Evolutionary conservation across 192 early-diverging fungal genomes (phyloP), one percentile per base, ranked within the genome.

Genomic region (Gonapodya sp.): DNA sequence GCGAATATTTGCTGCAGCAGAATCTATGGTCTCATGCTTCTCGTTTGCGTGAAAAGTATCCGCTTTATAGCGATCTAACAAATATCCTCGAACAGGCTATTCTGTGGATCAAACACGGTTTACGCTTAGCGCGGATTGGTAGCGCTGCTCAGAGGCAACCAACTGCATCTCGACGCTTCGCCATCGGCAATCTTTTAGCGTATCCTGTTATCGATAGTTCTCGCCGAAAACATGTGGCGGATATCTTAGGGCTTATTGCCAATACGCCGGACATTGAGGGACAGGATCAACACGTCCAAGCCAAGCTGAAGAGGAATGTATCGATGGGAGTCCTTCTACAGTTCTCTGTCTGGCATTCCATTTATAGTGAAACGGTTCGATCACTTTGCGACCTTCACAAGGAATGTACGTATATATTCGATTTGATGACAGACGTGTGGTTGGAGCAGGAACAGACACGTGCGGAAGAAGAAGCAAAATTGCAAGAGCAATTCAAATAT

Each of bases 101-200:
- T 0, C 89, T 92, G 81, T 91, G 94, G 80, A 82, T 96, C 81
- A 92, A 94, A 83, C 92, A 89, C 81, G 94, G 94, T 36, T 46
- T 95, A n/a, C 82, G 91, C 18, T 73, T 93, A 64, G 80, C 46
- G 8, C 46, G 46, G 8, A 24, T 64, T 64, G 46, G 8, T 8
- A 16, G 24, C 24, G 8, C 46, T 64, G 8, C 46, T 24, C 8
- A 24, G 46, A 64, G 24, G 46, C 8, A 16, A 24, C 8, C 8
- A 8, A 8, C 24, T 8, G 8, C 46, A 24, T 16, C 8, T 64
- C 8, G 46, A 8, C 8, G 24, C 8, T 16, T 16, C 24, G 46
- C 46, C 8, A 64, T 64, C 46, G 8, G 8, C 46, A 24, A 24
- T 16, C 46, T 64, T 24, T 24, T 64, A 16, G 24, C 46, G 8